These are phyloP conservation scores for Chimonanthus praecox DNA, from an alignment of 164 flowering plant genomes.

Conservation along the genomic window DNA sequence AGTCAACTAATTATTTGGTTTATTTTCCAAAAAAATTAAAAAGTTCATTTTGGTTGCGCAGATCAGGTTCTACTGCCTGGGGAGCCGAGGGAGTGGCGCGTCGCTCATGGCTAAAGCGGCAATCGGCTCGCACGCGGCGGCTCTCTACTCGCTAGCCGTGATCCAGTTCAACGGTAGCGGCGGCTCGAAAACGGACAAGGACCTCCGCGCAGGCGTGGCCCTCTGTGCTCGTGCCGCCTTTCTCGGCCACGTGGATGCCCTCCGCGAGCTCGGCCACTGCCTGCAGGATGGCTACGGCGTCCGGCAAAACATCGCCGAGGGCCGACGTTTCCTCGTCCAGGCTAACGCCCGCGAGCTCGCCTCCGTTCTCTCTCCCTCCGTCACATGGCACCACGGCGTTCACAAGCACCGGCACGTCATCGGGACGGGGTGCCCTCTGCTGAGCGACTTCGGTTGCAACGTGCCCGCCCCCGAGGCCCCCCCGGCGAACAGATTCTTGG, in stretches of 20 bases:
- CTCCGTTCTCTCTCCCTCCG: constrained; percentile 23
- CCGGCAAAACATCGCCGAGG: constrained; percentile 44
- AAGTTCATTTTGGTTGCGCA: neutral
- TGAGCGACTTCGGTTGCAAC: constrained; percentile 88
- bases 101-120: constrained; percentile 80
- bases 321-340: constrained; percentile 56
- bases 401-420: constrained; percentile 9
- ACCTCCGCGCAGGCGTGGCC: constrained; percentile 69
- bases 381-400: constrained; percentile 30
- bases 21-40: too few relatives aligned
- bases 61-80: constrained; percentile 58
- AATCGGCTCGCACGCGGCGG: constrained; percentile 55
- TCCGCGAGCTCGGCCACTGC: constrained; percentile 80
- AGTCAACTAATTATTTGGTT: neutral
- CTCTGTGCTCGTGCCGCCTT: constrained; percentile 70
- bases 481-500: constrained; percentile 66
- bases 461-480: constrained; percentile 74
- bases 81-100: constrained; percentile 56
- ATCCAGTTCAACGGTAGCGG: constrained; percentile 93
- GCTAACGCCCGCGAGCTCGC: constrained; percentile 63
- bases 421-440: constrained; percentile 48
- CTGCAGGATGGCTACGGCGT: constrained; percentile 84
- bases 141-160: constrained; percentile 75
- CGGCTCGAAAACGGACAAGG: constrained; percentile 54
- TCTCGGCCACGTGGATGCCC: constrained; percentile 73